phyloP scores from a whole-genome alignment of 345 rosid genomes.

The Gossypium bickii region DNA sequence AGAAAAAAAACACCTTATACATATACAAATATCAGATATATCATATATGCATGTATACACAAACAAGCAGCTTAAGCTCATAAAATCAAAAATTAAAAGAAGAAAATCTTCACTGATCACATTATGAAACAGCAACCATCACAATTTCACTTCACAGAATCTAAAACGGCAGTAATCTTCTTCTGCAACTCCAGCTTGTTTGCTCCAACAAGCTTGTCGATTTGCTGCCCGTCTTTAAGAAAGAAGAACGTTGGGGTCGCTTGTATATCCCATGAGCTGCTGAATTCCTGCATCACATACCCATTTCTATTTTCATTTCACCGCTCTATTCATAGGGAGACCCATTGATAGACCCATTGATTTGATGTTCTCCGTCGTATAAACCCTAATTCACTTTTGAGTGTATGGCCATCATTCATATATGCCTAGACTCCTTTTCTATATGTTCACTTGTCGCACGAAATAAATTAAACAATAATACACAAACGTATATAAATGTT shows the following conservation, averaged over 20 bases:
- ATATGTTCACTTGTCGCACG: background rate
- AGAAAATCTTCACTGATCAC: background rate
- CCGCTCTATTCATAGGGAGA: background rate
- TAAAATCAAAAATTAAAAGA: background rate
- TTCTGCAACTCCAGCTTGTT: conserved; percentile 79
- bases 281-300: conserved; percentile 55
- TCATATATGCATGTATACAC: background rate
- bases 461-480: background rate
- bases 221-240: conserved; percentile 66
- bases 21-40: background rate
- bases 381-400: background rate
- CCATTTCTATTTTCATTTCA: too few species aligned
- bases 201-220: conserved; percentile 83
- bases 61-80: background rate
- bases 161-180: conserved; percentile 48
- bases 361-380: background rate
- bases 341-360: background rate
- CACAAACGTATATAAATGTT: background rate
- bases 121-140: background rate
- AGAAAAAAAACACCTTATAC: background rate
- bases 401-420: background rate
- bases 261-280: conserved; percentile 82
- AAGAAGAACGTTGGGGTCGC: conserved; percentile 92
- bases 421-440: background rate
- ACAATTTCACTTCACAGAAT: conserved; percentile 23